Base-by-base conservation (phyloP, 192 early-diverging fungal species). In the Coemansia sp. region DNA sequence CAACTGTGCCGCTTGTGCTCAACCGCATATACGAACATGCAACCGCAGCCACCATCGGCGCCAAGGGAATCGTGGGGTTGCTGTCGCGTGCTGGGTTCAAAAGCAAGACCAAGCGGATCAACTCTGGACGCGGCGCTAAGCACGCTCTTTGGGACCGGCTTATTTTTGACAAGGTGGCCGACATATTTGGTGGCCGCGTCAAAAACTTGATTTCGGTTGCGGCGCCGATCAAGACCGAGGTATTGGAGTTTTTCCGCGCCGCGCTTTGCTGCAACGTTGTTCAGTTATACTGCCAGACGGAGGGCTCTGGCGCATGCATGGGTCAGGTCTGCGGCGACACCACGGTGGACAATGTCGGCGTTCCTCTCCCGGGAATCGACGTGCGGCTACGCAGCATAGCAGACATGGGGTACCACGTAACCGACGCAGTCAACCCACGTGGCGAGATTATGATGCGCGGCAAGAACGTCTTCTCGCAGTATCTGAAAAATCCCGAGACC, bases 241-340 rank as follows among this genome's bases (percentile, higher is more conserved):
- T 95, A 6, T 69, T 88, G 32, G 81, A 87, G 31, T 97, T 96
- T 59, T 80, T 95, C 58, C 71, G 88, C 0, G 76, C 83, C 44
- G 77, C 68, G 21, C 70, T 88, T 6, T 71, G 73, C 0, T 73
- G 71, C 61, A 19, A 55, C 23, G 78, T 97, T 1, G 59, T 86
- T 27, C 90, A 97, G 69, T 90, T 92, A 6, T 95, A 96, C 67
- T 89, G 90, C 18, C 87, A 89, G 67, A 94, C 92, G 10, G 92
- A 96, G 53, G 86, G 57, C 19, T 14, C 32, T 5, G 66, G 69
- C 11, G 79, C 81, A 5, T 81, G 80, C 6, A 71, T 81, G 4
- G 31, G 78, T 10, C 77, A 84, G 42, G 51, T 58, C n/a, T 28
- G 53, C 1, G 77, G 71, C 12, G 87, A 91, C 42, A 77, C 65